phyloP scores from a whole-genome alignment of 2,329 filamentous ascomycete species.

The Elsinoe batatas region DNA sequence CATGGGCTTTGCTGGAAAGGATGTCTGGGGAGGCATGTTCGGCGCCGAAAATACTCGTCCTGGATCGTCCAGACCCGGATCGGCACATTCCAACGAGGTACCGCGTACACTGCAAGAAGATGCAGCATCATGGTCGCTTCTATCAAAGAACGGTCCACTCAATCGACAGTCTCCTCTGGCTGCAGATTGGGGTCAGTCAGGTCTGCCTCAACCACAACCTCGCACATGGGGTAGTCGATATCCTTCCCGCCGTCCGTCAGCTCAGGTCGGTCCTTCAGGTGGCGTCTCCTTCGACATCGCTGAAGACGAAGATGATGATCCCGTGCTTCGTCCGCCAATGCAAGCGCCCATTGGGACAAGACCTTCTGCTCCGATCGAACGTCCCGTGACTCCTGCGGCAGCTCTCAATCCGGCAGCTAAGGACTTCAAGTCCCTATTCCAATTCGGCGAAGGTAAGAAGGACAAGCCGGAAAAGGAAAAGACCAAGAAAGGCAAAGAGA shows the following conservation, averaged over 20 bases:
- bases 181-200: conserved; percentile 40
- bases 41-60: conserved; percentile 28
- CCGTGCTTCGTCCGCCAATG: conserved; percentile 42
- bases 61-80: conserved; percentile 48
- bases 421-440: conserved; percentile 67
- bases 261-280: conserved; percentile 65
- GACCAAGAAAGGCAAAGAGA: conserved; percentile 24
- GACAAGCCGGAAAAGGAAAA: conserved; percentile 28
- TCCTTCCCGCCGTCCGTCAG: conserved; percentile 69
- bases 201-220: conserved; percentile 18
- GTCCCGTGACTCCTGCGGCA: conserved; percentile 33
- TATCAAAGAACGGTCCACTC: conserved; percentile 43
- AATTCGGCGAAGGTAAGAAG: conserved; percentile 28
- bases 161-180: conserved; percentile 45
- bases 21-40: conserved; percentile 38
- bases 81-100: conserved; percentile 47
- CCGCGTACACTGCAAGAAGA: conserved; percentile 56
- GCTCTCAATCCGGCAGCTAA: conserved; percentile 81
- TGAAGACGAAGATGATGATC: conserved; percentile 40
- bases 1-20: conserved; percentile 42
- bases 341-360: conserved; percentile 66
- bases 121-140: conserved; percentile 55
- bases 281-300: conserved; percentile 46
- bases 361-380: conserved; percentile 27
- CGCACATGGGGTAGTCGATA: conserved; percentile 47